Conservation (phyloP, 2,329 filamentous ascomycete genomes). For the Fusarium papillatum region DNA sequence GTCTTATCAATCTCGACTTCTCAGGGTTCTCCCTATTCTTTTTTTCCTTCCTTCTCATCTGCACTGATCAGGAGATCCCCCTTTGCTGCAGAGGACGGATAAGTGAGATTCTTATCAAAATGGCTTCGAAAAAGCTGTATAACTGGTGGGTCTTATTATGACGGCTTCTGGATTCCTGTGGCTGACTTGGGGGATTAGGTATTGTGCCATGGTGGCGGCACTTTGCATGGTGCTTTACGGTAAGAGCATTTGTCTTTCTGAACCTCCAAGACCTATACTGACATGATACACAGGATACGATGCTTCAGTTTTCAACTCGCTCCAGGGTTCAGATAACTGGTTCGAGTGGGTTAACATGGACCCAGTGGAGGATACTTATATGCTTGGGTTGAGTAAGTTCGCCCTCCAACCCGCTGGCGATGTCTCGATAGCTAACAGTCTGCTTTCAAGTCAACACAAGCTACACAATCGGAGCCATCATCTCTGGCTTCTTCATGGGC, state of each 20-base stretch:
- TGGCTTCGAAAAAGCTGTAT: slow-evolving; percentile 12
- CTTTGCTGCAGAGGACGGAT: not conserved
- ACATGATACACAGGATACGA: slow-evolving; percentile 60
- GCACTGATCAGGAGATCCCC: not conserved
- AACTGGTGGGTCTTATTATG: not conserved
- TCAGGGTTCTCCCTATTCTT: not conserved
- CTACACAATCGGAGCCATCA: slow-evolving; percentile 77
- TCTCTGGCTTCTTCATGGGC: slow-evolving; percentile 71
- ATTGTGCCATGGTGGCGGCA: slow-evolving; percentile 61
- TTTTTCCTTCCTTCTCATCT: not conserved
- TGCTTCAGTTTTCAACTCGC: slow-evolving; percentile 77
- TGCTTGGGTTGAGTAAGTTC: slow-evolving; percentile 48
- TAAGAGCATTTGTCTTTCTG: not conserved
- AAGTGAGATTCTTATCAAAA: not conserved
- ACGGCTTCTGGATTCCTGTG: too few species aligned
- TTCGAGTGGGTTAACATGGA: slow-evolving; percentile 67
- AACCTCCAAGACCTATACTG: not conserved
- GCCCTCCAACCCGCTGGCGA: not conserved
- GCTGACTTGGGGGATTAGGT: not conserved
- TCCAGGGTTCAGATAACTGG: slow-evolving; percentile 76
- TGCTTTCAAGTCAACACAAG: slow-evolving; percentile 67
- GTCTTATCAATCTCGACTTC: not conserved
- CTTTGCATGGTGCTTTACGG: slow-evolving; percentile 80
- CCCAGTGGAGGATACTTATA: slow-evolving; percentile 49
- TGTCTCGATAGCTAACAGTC: not conserved